Evolutionary conservation across 192 early-diverging fungal genomes (phyloP).

Genomic region (Umbelopsis sp.): DNA sequence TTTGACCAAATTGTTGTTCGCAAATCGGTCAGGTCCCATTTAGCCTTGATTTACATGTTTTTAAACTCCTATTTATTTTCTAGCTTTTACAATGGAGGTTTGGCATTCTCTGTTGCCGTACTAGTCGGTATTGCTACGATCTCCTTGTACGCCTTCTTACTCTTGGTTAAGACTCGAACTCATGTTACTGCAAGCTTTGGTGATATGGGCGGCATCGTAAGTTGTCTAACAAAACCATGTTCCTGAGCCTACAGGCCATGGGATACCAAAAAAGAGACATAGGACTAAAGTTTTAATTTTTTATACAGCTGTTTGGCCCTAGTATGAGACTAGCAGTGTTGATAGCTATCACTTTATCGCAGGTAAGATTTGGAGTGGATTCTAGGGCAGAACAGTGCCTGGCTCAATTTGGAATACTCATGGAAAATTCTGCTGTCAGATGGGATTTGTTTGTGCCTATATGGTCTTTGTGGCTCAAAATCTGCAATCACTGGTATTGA

Average conservation of each 20-base stretch:
- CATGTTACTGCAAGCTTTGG: slow-evolving; percentile 74
- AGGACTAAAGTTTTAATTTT: slow-evolving; percentile 24
- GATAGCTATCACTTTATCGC: slow-evolving; percentile 71
- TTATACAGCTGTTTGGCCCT: slow-evolving; percentile 60
- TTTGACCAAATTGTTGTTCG: not conserved
- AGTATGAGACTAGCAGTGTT: slow-evolving; percentile 69
- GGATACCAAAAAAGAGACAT: slow-evolving; percentile 42
- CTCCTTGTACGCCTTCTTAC: slow-evolving; percentile 69
- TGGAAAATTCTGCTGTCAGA: slow-evolving; percentile 29
- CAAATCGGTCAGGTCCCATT: not conserved
- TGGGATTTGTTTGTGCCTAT: slow-evolving; percentile 67
- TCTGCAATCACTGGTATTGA: slow-evolving; percentile 42
- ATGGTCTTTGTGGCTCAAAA: slow-evolving; percentile 69
- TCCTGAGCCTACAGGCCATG: not conserved
- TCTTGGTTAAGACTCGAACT: slow-evolving; percentile 70
- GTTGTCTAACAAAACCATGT: not conserved
- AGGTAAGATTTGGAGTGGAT: slow-evolving; percentile 66
- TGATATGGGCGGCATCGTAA: slow-evolving; percentile 51
- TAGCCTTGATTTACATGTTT: slow-evolving; percentile 12
- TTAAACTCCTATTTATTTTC: not conserved
- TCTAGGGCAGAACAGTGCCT: not conserved
- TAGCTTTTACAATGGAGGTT: slow-evolving; percentile 79
- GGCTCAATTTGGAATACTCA: slow-evolving; percentile 7
- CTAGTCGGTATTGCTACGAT: slow-evolving; percentile 70
- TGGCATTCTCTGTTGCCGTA: slow-evolving; percentile 67